These are phyloP conservation scores for Colletotrichum camelliae DNA, from an alignment of 2,329 filamentous ascomycete species.

Conservation along the genomic window DNA sequence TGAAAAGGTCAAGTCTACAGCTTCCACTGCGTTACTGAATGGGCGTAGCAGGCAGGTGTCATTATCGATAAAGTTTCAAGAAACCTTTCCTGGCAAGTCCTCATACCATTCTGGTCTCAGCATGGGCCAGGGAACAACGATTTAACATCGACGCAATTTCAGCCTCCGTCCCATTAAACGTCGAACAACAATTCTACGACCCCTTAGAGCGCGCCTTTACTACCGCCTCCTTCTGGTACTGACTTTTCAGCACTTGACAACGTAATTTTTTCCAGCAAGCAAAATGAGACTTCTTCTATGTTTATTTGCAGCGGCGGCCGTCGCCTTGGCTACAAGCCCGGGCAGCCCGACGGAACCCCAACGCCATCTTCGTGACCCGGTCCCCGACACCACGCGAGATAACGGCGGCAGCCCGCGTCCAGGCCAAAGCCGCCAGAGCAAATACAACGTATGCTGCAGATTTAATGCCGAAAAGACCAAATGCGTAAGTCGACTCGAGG, in stretches of 20 bases:
- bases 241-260: not conserved
- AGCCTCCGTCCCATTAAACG: not conserved
- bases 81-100: not conserved
- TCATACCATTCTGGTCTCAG: not conserved
- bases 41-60: not conserved
- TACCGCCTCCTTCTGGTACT: not conserved
- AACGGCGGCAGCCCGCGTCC: not conserved
- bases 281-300: not conserved
- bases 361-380: not conserved
- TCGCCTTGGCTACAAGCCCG: not conserved
- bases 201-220: not conserved
- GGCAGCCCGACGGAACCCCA: not conserved
- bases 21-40: not conserved
- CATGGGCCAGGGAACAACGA: not conserved
- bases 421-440: not conserved
- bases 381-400: not conserved
- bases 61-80: not conserved
- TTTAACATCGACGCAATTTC: not conserved
- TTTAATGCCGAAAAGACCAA: not conserved
- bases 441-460: not conserved
- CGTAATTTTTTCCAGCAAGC: not conserved
- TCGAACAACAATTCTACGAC: not conserved
- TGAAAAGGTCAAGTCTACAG: not conserved
- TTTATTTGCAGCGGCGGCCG: not conserved
- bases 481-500: not conserved